Evolutionary conservation across 2,329 filamentous ascomycete genomes (phyloP), one percentile per base, ranked within the genome.

Genomic region (Gnomoniopsis smithogilvyi): DNA sequence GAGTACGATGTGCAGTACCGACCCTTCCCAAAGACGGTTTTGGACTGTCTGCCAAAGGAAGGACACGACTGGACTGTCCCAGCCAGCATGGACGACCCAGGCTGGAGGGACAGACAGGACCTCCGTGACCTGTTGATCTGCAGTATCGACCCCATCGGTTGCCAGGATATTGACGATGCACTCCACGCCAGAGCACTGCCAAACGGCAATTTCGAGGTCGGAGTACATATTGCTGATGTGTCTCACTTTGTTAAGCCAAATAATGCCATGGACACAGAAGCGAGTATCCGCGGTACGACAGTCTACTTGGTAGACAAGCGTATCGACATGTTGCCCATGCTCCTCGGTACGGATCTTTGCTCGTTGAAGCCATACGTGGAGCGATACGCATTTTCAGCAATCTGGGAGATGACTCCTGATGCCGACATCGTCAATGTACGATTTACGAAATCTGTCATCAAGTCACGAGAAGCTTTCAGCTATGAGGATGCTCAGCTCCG

Each of bases 291-390:
- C 67, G 95, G 95, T 63, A 98, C 95, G 4, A 98, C 94, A 0
- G 95, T 99, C 30, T 99, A 99, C 72, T 80, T 99, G 17, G 95
- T 99, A 3, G 95, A 99, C 75, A 99, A 99, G 80, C 92, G 95
- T 67, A 99, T 99, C 68, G 96, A 99, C 78, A 99, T 99, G 96
- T 82, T 99, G 73, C 96, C 96, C 1, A 93, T 92, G 82, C 87
- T 99, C 34, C 87, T 99, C 14, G 95, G 95, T 59, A 99, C 95
- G 0, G 93, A 99, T 69, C 80, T 99, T 1, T 99, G 95, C 76
- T 99, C 95, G 0, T 79, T 99, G 21, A 98, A 98, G 73, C 95
- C 95, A 0, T 95, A 97, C 67, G 92, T 99, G n/a, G 95, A 99
- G 76, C 90, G 91, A 11, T 95, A 87, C 69, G 91, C 91, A 30